Base-by-base conservation (phyloP, 2,329 filamentous ascomycete species). In the Sarocladiaceae sp. region DNA sequence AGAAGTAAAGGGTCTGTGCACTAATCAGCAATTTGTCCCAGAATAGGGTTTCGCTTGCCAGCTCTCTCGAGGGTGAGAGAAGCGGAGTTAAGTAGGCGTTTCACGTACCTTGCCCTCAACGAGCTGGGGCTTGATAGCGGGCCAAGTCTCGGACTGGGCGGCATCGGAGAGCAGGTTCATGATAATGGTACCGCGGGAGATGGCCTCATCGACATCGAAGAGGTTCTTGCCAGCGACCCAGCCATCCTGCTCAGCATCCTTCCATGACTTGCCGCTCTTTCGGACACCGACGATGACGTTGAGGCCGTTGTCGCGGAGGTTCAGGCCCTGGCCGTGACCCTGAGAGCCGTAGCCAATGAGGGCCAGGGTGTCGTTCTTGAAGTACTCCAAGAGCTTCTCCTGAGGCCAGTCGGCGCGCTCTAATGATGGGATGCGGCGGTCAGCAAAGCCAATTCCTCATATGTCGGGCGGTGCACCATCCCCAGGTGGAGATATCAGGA, bases 131-230 rank as follows among this genome's bases (percentile, higher is more conserved):
- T 97, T 97, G 78, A 99, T 94, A 65, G 85, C 80, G 67, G 94
- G 92, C 94, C 94, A 99, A 59, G 94, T 99, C 88, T 97, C 94
- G 67, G 85, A 91, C 84, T 99, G 94, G 64, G 94, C 94, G 66
- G 94, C 94, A 72, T 99, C 94, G 71, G 84, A 90, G 76, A 99
- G 90, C 64, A 99, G 82, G 86, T 99, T 99, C 94, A 99, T 99
- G 83, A 99, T 72, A 72, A 97, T 90, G 75, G 91, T 92, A 71
- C 93, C 90, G 74, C 86, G 88, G 71, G 82, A 77, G 76, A 99
- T 97, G 72, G 94, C 94, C 78, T 96, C 92, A 69, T 95, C 91
- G 64, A 99, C 87, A 66, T 97, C 93, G 79, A 99, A 99, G 64
- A 99, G 85, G 85, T 97, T 99, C 84, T 93, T 96, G 75, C 92